Evolutionary conservation across 176 grass and related monocot species (phyloP).

Genomic region (Oryza nivara): DNA sequence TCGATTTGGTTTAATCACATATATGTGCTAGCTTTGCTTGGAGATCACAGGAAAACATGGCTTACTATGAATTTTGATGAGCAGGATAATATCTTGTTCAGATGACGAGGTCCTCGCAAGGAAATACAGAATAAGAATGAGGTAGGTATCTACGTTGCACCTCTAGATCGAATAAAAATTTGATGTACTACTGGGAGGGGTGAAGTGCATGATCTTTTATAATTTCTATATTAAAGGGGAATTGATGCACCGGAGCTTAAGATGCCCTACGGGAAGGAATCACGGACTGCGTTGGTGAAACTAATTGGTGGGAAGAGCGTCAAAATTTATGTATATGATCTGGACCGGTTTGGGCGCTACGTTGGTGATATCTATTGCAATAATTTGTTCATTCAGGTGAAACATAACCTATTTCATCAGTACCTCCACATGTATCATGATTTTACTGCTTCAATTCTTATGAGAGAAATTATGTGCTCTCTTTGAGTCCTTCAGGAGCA

Average conservation of each 20-base stretch:
- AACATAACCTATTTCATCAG: not conserved
- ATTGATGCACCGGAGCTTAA: slow-evolving; percentile 69
- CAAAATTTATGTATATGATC: slow-evolving; percentile 54
- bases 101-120: slow-evolving; percentile 51
- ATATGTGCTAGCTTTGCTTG: not conserved
- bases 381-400: slow-evolving; percentile 66
- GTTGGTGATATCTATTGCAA: slow-evolving; percentile 66
- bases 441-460: slow-evolving; percentile 29
- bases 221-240: slow-evolving; percentile 48
- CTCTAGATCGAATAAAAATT: not conserved
- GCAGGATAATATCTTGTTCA: slow-evolving; percentile 41
- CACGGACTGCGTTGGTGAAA: slow-evolving; percentile 51
- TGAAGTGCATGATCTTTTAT: not conserved
- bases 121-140: slow-evolving; percentile 76
- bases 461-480: not conserved
- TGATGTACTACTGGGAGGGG: not conserved
- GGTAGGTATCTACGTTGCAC: slow-evolving; percentile 54
- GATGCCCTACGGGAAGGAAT: slow-evolving; percentile 60
- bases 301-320: slow-evolving; percentile 57
- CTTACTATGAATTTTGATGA: slow-evolving; percentile 27
- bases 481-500: slow-evolving; percentile 28
- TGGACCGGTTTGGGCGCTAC: slow-evolving; percentile 55
- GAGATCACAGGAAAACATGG: slow-evolving; percentile 3
- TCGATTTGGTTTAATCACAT: not conserved
- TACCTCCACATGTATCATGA: not conserved